Evolutionary conservation across 768 basidiomycete genomes (phyloP), one percentile per base, ranked within the genome.

Genomic region (Lenzites betulinus): DNA sequence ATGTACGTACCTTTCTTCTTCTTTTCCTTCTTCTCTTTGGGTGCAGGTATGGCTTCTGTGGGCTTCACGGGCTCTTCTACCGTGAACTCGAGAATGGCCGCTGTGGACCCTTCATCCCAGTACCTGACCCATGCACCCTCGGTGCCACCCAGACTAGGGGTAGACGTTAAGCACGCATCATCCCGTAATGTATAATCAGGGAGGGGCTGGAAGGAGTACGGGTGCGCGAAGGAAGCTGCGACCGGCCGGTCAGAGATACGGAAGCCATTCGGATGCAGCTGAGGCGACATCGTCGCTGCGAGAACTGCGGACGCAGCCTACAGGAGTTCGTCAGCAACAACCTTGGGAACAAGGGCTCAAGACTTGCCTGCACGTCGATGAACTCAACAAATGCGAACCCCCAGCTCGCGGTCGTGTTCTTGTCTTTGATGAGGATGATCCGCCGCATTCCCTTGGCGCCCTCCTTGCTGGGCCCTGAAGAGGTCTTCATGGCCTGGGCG

Each of bases 341-440:
- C 54, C 59, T 51, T 62, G 64, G 20, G 64, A 35, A 7, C 51
- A 25, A 6, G 39, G 50, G 25, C 41, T 18, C 30, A 23, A 5
- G 22, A 68, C 78, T 63, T 75, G 95, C 96, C 80, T 89, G 85
- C 7, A 87, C 73, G 64, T 95, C 92, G 18, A 90, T 78, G 66
- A 98, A 93, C 68, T 98, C 95, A 11, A 97, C 91, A 70, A 99
- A 98, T 0, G 91, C 87, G 71, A 95, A 96, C 12, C 97, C 93
- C 81, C 92, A 95, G 72, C 93, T 93, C 5, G 89, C 88, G 78
- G 90, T 81, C 0, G 92, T 92, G 16, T 86, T 83, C 69, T 90
- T 89, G 75, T 98, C 95, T 72, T 93, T 92, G 74, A 96, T 88
- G 54, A 96, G 80, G 35, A 95, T 79, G 58, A 98, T 89, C 50